phyloP scores from a whole-genome alignment of 495 filamentous ascomycete species.

The Penicillium cosmopolitanum region DNA sequence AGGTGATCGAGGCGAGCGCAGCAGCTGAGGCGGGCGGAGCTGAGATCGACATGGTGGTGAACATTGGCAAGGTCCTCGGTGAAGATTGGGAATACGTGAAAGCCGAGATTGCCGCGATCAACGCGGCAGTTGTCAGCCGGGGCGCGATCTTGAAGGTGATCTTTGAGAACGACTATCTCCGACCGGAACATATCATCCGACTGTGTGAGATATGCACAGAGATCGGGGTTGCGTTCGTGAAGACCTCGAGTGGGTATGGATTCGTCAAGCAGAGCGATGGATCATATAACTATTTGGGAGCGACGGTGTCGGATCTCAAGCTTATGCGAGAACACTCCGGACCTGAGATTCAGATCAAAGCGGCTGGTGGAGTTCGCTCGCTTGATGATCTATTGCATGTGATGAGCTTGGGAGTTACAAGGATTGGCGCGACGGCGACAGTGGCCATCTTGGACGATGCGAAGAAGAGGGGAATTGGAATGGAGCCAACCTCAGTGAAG shows the following conservation, averaged over 20 bases:
- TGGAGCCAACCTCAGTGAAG: slow-evolving; percentile 30
- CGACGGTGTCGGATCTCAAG: slow-evolving; percentile 51
- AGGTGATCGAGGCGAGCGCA: slow-evolving; percentile 53
- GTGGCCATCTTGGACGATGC: slow-evolving; percentile 59
- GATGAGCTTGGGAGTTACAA: slow-evolving; percentile 38
- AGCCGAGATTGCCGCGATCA: slow-evolving; percentile 53
- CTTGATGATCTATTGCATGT: slow-evolving; percentile 40
- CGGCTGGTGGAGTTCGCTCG: slow-evolving; percentile 54
- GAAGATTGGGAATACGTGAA: slow-evolving; percentile 59
- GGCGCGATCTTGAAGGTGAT: slow-evolving; percentile 60
- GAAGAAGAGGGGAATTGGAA: slow-evolving; percentile 49
- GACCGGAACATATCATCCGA: slow-evolving; percentile 46
- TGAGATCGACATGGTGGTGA: slow-evolving; percentile 65
- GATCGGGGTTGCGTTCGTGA: slow-evolving; percentile 55
- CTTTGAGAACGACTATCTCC: slow-evolving; percentile 60
- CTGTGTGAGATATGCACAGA: slow-evolving; percentile 56
- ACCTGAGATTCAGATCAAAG: slow-evolving; percentile 55
- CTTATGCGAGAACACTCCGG: slow-evolving; percentile 55
- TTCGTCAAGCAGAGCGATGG: slow-evolving; percentile 58
- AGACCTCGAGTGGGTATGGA: slow-evolving; percentile 61
- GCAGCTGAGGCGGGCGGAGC: slow-evolving; percentile 50
- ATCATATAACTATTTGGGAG: slow-evolving; percentile 53
- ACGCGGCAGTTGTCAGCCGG: slow-evolving; percentile 41
- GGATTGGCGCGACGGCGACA: slow-evolving; percentile 60
- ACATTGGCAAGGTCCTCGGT: slow-evolving; percentile 57